phyloP scores from a whole-genome alignment of 306 rosid species.

The Potentilla sterilis region DNA sequence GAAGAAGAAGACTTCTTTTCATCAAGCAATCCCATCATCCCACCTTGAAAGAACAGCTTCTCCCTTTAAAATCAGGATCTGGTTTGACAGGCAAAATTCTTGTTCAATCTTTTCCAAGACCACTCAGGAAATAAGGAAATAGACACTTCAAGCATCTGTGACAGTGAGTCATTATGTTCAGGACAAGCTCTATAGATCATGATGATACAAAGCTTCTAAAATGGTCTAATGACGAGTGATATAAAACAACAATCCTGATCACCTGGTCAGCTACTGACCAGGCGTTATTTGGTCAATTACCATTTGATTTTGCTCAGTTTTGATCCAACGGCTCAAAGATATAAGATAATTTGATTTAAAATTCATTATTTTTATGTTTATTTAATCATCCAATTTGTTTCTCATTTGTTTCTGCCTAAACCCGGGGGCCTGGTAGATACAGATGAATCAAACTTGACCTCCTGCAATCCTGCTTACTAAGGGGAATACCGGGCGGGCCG shows the following conservation, averaged over 20 bases:
- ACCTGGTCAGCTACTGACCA: no score
- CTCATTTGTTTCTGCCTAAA: no score
- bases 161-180: not conserved
- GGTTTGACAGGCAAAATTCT: not conserved
- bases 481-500: no score
- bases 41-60: conserved; percentile 13
- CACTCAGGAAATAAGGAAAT: not conserved
- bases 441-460: no score
- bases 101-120: conserved; percentile 4
- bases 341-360: no score
- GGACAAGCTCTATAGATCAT: not conserved
- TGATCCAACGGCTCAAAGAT: no score
- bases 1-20: not conserved
- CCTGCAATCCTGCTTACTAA: no score
- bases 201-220: not conserved
- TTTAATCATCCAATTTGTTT: no score
- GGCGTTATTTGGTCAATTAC: no score
- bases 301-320: no score
- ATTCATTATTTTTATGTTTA: no score
- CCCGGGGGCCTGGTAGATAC: no score
- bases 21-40: not conserved
- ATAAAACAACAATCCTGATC: not conserved
- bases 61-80: not conserved
- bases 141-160: not conserved
- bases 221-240: not conserved